Conservation (phyloP, 345 rosid species). For the Hibiscus trionum region DNA sequence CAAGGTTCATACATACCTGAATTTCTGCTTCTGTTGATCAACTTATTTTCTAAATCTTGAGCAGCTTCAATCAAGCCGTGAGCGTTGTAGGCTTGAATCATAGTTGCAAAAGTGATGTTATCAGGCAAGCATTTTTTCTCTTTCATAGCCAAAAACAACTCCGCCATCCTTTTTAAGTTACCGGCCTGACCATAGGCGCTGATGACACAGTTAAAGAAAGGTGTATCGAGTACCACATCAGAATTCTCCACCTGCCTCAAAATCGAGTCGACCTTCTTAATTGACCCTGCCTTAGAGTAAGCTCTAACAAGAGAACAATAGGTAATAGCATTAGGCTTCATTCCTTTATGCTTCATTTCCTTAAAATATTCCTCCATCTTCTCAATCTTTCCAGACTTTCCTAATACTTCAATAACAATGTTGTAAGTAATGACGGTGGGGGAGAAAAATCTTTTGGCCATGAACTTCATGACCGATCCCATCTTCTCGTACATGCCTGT, state of each 20-base stretch:
- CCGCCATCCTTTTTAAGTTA: constrained; percentile 58
- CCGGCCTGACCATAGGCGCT: constrained; percentile 69
- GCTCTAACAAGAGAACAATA: constrained; percentile 70
- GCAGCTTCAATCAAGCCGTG: constrained; percentile 62
- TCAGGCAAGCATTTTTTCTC: constrained; percentile 66
- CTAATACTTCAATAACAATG: constrained; percentile 58
- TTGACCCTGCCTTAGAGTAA: constrained; percentile 50
- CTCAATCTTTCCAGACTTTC: constrained; percentile 48
- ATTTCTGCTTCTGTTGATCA: constrained; percentile 26
- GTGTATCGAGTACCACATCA: constrained; percentile 65
- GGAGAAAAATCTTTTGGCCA: constrained; percentile 57
- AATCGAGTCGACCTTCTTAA: constrained; percentile 55
- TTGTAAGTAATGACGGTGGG: constrained; percentile 54
- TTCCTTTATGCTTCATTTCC: constrained; percentile 70
- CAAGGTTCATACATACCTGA: constrained; percentile 28
- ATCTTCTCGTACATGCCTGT: constrained; percentile 54
- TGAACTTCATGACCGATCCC: constrained; percentile 54
- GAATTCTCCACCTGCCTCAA: constrained; percentile 73
- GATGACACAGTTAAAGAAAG: constrained; percentile 71
- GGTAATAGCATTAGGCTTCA: constrained; percentile 71
- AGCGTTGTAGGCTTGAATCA: constrained; percentile 59
- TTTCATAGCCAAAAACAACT: constrained; percentile 51
- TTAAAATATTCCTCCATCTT: constrained; percentile 59
- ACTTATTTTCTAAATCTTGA: constrained; percentile 41
- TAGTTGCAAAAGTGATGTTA: constrained; percentile 52